phyloP scores from a whole-genome alignment of 1,139 yeast species.

The Taphrina sp. region DNA sequence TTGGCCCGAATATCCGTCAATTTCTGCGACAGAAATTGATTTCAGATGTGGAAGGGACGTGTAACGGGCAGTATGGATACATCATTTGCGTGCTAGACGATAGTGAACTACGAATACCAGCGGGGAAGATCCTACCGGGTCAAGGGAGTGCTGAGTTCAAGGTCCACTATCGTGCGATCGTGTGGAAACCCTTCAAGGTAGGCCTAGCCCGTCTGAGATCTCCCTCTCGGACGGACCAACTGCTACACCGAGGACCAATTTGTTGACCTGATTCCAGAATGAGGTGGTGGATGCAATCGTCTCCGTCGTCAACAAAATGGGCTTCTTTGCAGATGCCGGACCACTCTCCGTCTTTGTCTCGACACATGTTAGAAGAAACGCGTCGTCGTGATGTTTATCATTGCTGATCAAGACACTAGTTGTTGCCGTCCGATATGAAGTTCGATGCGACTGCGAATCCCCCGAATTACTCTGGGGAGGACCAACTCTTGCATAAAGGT shows the following conservation, averaged over 20 bases:
- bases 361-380: slow-evolving; percentile 55
- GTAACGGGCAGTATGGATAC: slow-evolving; percentile 98
- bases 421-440: slow-evolving; percentile 90
- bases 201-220: too few species aligned
- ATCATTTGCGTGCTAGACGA: slow-evolving; percentile 94
- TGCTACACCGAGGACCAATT: not conserved
- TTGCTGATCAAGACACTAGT: slow-evolving; percentile 39
- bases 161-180: slow-evolving; percentile 93
- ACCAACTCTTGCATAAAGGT: slow-evolving; percentile 91
- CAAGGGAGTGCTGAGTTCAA: slow-evolving; percentile 94
- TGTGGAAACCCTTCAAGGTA: slow-evolving; percentile 91
- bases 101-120: slow-evolving; percentile 91
- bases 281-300: slow-evolving; percentile 98
- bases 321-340: slow-evolving; percentile 97
- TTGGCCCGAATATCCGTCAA: slow-evolving; percentile 97
- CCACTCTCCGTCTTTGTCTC: slow-evolving; percentile 94
- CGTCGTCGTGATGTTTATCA: not conserved
- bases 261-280: slow-evolving; percentile 49
- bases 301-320: slow-evolving; percentile 91
- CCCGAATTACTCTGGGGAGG: slow-evolving; percentile 96
- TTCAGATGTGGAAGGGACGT: slow-evolving; percentile 96
- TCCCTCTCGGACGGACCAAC: too few species aligned
- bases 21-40: slow-evolving; percentile 82
- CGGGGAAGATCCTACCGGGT: slow-evolving; percentile 87
- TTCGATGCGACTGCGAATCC: slow-evolving; percentile 96